Base-by-base conservation (phyloP, 2,329 filamentous ascomycete genomes). In the Lasiodiplodia hormozganensis region DNA sequence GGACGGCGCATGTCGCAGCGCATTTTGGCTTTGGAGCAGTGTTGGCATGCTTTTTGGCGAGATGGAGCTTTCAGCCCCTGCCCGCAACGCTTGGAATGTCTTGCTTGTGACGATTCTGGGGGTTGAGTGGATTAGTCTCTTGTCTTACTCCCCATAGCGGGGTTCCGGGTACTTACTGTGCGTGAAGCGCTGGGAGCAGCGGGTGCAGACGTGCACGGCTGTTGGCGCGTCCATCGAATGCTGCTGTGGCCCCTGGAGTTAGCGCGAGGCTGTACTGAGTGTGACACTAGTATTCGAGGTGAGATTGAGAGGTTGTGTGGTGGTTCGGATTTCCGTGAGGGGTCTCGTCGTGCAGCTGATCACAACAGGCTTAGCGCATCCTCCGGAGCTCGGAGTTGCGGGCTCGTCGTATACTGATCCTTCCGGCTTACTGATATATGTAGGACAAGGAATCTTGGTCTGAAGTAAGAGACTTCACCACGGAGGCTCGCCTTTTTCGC, bases 1-100 rank as follows among this genome's bases (percentile, higher is more conserved):
- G 49, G 49, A 52, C 49, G 49, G 16, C 49, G 49, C 49, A 52
- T n/a, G 49, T 52, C 49, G 49, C 49, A 52, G 49, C 21, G 49
- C 16, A n/a, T 52, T 18, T 52, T 52, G 49, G 49, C 49, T 12
- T 21, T 23, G 18, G 49, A 21, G 49, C 49, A 51, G 18, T 6
- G n/a, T 7, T 21, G 47, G 47, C 47, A 51, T 11, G 47, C 16
- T 21, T 51, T 51, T 23, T 51, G 47, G 14, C 47, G 47, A 1
- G 47, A n/a, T 21, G 47, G 47, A 11, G 47, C 47, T 7, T 51
- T 51, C 16, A 51, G 47, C 11, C 47, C 47, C 47, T n/a, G 21
- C 8, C 2, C 4, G n/a, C 47, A 51, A 1, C 47, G 47, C n/a
- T 51, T 51, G 4, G 47, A n/a, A 4, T 51, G 47, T 21, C 47